A percentile compares a stretch with the other conserved stretches of the same genome.
phyloP scores from a whole-genome alignment of 441 rosid genomes.

The Gossypium laxum region DNA sequence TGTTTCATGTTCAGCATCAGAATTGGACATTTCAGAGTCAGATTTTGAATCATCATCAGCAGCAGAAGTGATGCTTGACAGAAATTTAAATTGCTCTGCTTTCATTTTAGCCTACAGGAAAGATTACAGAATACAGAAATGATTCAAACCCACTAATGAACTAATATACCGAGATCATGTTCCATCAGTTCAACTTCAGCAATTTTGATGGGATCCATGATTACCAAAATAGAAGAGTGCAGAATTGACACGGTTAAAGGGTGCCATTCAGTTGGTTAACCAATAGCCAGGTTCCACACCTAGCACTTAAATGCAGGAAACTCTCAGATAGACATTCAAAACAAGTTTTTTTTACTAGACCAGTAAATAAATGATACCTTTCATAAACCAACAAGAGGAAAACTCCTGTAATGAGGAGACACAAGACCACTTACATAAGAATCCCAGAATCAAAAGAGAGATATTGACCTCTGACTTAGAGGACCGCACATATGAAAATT shows the following conservation, averaged over 20 bases:
- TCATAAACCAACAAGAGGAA: not conserved
- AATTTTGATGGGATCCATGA: not conserved
- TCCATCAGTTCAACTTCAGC: not conserved
- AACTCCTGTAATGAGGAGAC: not conserved
- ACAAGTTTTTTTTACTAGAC: not conserved
- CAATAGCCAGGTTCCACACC: not conserved
- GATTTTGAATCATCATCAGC: constrained; percentile 38
- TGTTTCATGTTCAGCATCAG: constrained; percentile 32
- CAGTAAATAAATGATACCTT: not conserved
- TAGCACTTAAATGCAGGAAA: not conserved
- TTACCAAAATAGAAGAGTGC: not conserved
- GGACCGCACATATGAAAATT: not conserved
- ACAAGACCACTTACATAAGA: not conserved
- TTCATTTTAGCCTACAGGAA: constrained; percentile 83
- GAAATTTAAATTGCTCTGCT: constrained; percentile 88
- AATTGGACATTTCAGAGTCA: constrained; percentile 36
- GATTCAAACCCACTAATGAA: constrained; percentile 6
- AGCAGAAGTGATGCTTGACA: constrained; percentile 48
- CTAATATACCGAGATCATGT: constrained; percentile 2
- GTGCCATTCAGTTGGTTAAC: not conserved
- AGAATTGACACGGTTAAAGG: not conserved
- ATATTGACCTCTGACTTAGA: not conserved
- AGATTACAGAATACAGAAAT: constrained; percentile 17
- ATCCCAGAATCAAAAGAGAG: not conserved
- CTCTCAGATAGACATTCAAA: not conserved